Percentiles rank a stretch among this genome's conserved stretches.
Evolutionary conservation across 768 basidiomycete genomes (phyloP).

Genomic region (Hygrocybe coccinea): DNA sequence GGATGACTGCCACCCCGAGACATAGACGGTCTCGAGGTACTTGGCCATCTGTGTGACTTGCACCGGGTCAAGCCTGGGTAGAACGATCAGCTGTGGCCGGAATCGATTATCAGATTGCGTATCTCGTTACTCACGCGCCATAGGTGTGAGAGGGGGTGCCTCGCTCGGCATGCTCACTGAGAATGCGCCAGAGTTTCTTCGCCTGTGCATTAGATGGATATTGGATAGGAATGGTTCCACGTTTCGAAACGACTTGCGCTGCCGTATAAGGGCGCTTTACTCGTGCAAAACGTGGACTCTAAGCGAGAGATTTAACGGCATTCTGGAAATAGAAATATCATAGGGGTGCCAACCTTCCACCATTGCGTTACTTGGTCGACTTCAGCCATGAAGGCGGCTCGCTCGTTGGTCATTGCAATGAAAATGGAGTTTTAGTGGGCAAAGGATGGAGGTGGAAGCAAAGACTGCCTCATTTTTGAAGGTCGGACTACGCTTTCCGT

Average conservation of each 20-base stretch:
- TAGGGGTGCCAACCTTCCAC: conserved; percentile 70
- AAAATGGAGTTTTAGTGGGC: too few species aligned
- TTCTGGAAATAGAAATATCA: conserved; percentile 7
- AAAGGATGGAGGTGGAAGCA: too few species aligned
- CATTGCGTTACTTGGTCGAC: conserved; percentile 83
- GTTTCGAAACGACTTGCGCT: conserved; percentile 87
- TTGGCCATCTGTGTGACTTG: conserved; percentile 99
- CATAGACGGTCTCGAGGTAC: conserved; percentile 97
- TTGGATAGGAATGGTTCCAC: conserved; percentile 77
- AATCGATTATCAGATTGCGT: not conserved
- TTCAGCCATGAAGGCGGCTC: conserved; percentile 69
- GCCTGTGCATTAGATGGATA: conserved; percentile 84
- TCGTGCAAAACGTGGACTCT: conserved; percentile 84
- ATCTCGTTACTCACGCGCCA: conserved; percentile 80
- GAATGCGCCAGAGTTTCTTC: conserved; percentile 78
- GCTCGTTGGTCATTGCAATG: conserved; percentile 55
- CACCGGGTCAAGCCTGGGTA: conserved; percentile 88
- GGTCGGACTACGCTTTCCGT: too few species aligned
- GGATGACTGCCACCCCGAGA: conserved; percentile 94
- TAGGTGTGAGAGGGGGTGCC: conserved; percentile 92
- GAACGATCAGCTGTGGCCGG: not conserved
- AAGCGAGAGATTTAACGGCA: conserved; percentile 7
- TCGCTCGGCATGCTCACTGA: conserved; percentile 70
- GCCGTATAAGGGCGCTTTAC: conserved; percentile 92
- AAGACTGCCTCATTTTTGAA: too few species aligned